Conservation (phyloP, 805 yeast genomes). For the Candida anglica region DNA sequence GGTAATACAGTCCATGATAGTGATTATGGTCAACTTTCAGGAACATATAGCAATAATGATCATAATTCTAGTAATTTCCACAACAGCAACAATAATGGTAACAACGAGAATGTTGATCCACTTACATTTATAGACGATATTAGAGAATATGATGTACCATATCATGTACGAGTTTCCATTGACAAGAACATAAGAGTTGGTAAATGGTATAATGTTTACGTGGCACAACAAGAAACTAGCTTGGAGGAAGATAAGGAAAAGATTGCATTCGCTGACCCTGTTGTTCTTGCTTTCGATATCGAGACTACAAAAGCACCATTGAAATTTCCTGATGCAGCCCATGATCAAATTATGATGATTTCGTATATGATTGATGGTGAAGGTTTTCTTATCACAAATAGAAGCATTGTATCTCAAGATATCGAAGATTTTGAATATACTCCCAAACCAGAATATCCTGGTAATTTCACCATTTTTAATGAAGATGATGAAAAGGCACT, state of each 20-base stretch:
- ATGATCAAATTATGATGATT: slow-evolving; percentile 97
- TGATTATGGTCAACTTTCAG: slow-evolving; percentile 53
- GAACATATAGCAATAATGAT: slow-evolving; percentile 79
- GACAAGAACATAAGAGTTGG: slow-evolving; percentile 87
- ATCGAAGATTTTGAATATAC: slow-evolving; percentile 97
- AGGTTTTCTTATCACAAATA: slow-evolving; percentile 87
- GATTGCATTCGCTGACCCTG: slow-evolving; percentile 96
- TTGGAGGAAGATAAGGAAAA: slow-evolving; percentile 63
- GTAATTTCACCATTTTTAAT: slow-evolving; percentile 83
- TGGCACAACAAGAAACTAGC: slow-evolving; percentile 50
- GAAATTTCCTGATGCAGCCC: slow-evolving; percentile 87
- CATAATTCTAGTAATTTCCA: slow-evolving; percentile 65
- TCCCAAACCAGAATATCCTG: slow-evolving; percentile 94
- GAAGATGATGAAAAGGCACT: slow-evolving; percentile 80
- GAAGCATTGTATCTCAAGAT: slow-evolving; percentile 92
- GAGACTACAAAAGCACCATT: slow-evolving; percentile 96
- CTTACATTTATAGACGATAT: slow-evolving; percentile 70
- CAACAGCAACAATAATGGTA: not conserved
- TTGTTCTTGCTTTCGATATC: slow-evolving; percentile 92
- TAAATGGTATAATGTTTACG: slow-evolving; percentile 87
- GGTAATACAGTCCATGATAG: slow-evolving; percentile 1
- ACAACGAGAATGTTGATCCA: slow-evolving; percentile 43
- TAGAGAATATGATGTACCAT: slow-evolving; percentile 94
- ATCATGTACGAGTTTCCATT: slow-evolving; percentile 93
- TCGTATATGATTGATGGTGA: slow-evolving; percentile 99